These are phyloP conservation scores for Colletotrichum sublineola DNA, from an alignment of 2,329 filamentous ascomycete genomes.

Conservation along the genomic window DNA sequence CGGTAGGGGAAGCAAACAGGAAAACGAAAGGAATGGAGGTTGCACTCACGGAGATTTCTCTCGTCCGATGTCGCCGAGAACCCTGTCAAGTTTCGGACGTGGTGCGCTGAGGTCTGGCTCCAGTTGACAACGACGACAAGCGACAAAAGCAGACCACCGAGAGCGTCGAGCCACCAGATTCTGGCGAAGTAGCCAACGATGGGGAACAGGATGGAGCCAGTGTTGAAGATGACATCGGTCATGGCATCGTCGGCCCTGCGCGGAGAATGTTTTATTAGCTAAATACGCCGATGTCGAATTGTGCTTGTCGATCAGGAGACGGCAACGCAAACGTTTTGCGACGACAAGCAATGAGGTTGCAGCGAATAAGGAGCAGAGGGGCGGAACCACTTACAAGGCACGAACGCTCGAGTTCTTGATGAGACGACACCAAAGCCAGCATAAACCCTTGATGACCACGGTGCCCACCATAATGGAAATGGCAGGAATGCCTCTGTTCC, in stretches of 20 bases:
- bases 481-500: conserved; percentile 69
- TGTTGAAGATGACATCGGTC: conserved; percentile 91
- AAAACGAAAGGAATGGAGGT: not conserved
- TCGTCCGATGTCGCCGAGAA: conserved; percentile 84
- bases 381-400: conserved; percentile 68
- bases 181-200: conserved; percentile 81
- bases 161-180: conserved; percentile 87
- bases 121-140: conserved; percentile 84
- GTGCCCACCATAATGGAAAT: conserved; percentile 86
- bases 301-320: conserved; percentile 42
- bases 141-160: conserved; percentile 84
- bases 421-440: conserved; percentile 89
- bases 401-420: conserved; percentile 90
- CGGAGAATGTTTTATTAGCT: conserved; percentile 30
- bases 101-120: conserved; percentile 78
- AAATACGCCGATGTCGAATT: conserved; percentile 45
- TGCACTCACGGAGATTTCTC: conserved; percentile 74
- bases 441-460: conserved; percentile 83
- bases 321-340: conserved; percentile 24
- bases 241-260: conserved; percentile 64
- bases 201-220: conserved; percentile 89
- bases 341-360: conserved; percentile 9
- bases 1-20: conserved; percentile 8
- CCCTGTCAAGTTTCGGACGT: conserved; percentile 85
- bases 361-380: conserved; percentile 21